Conservation (phyloP, 495 filamentous ascomycete genomes). For the Xylaria nigripes region DNA sequence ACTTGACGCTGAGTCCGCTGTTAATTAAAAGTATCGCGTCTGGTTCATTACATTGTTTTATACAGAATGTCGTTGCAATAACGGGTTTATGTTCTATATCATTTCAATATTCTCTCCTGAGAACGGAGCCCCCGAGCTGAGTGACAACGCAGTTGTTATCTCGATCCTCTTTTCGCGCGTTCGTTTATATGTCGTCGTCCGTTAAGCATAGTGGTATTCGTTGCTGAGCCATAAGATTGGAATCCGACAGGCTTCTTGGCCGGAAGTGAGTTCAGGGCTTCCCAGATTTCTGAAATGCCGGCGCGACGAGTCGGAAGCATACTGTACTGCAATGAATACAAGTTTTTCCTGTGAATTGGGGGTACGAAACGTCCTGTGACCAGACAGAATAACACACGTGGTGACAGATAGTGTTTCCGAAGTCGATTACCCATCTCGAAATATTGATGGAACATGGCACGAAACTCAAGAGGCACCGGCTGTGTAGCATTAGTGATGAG, state of each 20-base stretch:
- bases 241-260: slow-evolving; percentile 25
- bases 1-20: background rate
- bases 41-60: slow-evolving; percentile 1
- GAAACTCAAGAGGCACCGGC: slow-evolving; percentile 84
- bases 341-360: slow-evolving; percentile 84
- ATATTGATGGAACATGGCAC: slow-evolving; percentile 92
- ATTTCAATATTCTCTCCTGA: background rate
- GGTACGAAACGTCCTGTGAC: slow-evolving; percentile 82
- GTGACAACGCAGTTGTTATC: slow-evolving; percentile 1
- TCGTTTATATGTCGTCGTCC: slow-evolving; percentile 24
- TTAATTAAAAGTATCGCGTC: background rate
- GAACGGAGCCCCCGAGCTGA: background rate
- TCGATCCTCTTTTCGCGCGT: slow-evolving; percentile 15
- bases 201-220: slow-evolving; percentile 10
- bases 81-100: slow-evolving; percentile 8
- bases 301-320: slow-evolving; percentile 84
- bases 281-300: slow-evolving; percentile 79
- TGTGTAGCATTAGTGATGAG: slow-evolving; percentile 29
- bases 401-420: slow-evolving; percentile 88
- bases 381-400: slow-evolving; percentile 76
- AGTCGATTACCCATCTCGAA: slow-evolving; percentile 89
- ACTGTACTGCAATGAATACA: slow-evolving; percentile 97
- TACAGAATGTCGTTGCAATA: slow-evolving; percentile 14
- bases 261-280: slow-evolving; percentile 48
- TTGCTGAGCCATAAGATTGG: slow-evolving; percentile 11